Percentiles rank a stretch among this genome's conserved stretches.
Evolutionary conservation across 192 early-diverging fungal genomes (phyloP).

Genomic region (Mycoemilia scoparia): DNA sequence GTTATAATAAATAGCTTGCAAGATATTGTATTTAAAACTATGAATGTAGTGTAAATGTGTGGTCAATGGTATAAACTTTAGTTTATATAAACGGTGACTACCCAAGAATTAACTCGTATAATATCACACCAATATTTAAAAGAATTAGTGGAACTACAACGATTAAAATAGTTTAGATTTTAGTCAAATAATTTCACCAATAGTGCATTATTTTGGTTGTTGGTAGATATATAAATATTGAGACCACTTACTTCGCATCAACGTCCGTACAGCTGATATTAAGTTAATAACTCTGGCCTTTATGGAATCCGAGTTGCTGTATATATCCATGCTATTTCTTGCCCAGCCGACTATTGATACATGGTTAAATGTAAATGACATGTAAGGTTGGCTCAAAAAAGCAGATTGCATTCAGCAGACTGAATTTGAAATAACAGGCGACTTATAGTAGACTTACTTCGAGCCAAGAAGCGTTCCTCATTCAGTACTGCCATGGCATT

Average conservation of each 20-base stretch:
- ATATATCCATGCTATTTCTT: slow-evolving; percentile 36
- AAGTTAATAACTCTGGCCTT: slow-evolving; percentile 70
- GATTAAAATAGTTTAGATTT: not conserved
- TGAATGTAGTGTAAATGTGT: no score
- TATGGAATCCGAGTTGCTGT: slow-evolving; percentile 45
- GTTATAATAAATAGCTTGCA: no score
- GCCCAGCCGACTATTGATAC: slow-evolving; percentile 63
- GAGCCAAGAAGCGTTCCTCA: slow-evolving; percentile 80
- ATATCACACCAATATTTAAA: slow-evolving; percentile 61
- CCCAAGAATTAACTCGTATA: slow-evolving; percentile 66
- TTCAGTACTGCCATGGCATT: slow-evolving; percentile 81
- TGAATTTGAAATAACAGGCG: not conserved
- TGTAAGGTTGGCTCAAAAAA: not conserved
- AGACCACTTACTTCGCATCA: slow-evolving; percentile 57
- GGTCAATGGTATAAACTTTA: no score
- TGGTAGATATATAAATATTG: not conserved
- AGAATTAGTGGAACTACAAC: slow-evolving; percentile 57
- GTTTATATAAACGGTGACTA: no score
- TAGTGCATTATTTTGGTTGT: not conserved
- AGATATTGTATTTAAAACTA: no score
- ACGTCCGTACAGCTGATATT: slow-evolving; percentile 75
- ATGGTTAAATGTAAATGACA: not conserved
- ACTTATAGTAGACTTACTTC: slow-evolving; percentile 38
- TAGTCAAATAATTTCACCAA: not conserved
- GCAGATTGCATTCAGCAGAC: not conserved